phyloP scores from a whole-genome alignment of 768 basidiomycete genomes.

The Cyclocybe cylindracea region DNA sequence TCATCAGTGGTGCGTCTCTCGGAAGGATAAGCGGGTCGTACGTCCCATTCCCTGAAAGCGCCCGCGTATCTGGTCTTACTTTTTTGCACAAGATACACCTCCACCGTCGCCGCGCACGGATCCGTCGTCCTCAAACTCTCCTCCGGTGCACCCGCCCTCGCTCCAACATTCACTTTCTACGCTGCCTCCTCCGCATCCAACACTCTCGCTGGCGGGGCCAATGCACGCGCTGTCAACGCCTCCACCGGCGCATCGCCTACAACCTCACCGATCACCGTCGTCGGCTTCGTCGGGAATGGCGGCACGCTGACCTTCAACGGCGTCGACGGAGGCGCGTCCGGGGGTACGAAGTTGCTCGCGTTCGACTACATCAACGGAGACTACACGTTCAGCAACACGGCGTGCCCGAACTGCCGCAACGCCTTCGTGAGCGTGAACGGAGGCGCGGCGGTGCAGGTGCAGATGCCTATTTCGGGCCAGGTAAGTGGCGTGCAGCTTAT shows the following conservation, averaged over 20 bases:
- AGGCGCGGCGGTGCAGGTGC: slow-evolving; percentile 39
- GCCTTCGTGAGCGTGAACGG: slow-evolving; percentile 49
- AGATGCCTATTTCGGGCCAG: slow-evolving; percentile 51
- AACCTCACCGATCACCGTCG: slow-evolving; percentile 28
- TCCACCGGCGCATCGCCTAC: background rate
- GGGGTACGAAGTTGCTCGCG: slow-evolving; percentile 43
- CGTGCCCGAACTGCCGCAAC: slow-evolving; percentile 50
- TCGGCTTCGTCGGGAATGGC: slow-evolving; percentile 43
- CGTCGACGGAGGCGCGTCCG: slow-evolving; percentile 40
- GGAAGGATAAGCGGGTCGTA: slow-evolving; percentile 38
- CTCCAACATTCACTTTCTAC: slow-evolving; percentile 36
- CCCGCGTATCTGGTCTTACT: background rate
- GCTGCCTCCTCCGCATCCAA: slow-evolving; percentile 32
- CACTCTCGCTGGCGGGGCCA: slow-evolving; percentile 39
- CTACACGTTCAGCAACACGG: slow-evolving; percentile 40
- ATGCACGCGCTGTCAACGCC: slow-evolving; percentile 33
- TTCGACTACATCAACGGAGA: slow-evolving; percentile 52
- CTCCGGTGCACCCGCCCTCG: slow-evolving; percentile 21
- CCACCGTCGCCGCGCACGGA: slow-evolving; percentile 34
- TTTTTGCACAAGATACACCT: slow-evolving; percentile 30
- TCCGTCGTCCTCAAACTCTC: slow-evolving; percentile 38
- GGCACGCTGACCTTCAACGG: slow-evolving; percentile 43
- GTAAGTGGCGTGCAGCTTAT: slow-evolving; percentile 20
- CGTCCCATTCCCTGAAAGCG: slow-evolving; percentile 6
- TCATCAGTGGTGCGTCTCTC: slow-evolving; percentile 38